Percentiles rank a stretch among this genome's conserved stretches.
These are phyloP conservation scores for Babesia bovis DNA, from an alignment of 169 alveolate genomes.

Conservation along the genomic window DNA sequence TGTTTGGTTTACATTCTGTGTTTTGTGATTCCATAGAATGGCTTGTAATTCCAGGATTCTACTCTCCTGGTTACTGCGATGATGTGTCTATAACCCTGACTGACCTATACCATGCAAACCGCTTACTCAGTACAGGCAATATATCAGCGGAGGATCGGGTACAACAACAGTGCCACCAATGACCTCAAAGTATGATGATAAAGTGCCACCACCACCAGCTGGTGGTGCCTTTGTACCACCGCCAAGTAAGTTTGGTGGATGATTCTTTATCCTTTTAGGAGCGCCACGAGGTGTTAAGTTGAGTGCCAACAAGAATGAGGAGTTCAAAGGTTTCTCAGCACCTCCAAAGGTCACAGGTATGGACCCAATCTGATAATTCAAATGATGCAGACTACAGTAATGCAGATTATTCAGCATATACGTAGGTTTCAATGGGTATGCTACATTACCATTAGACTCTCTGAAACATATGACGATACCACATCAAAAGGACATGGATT, in stretches of 20 bases:
- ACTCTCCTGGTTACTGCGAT: too few relatives aligned
- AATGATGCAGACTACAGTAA: conserved; percentile 25
- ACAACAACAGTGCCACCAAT: conserved; percentile 21
- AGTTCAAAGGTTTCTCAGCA: conserved; percentile 62
- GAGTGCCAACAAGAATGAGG: background rate
- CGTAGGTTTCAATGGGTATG: conserved; percentile 20
- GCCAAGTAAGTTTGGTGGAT: conserved; percentile 19
- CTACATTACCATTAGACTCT: conserved; percentile 11
- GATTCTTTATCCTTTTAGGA: background rate
- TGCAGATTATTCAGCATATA: conserved; percentile 50
- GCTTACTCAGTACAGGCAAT: conserved; percentile 36
- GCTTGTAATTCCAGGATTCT: too few relatives aligned
- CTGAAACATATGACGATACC: conserved; percentile 30
- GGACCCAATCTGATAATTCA: background rate
- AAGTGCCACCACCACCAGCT: conserved; percentile 64
- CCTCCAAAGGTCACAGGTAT: conserved; percentile 62
- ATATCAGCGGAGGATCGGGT: conserved; percentile 40
- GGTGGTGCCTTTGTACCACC: conserved; percentile 61
- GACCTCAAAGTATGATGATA: conserved; percentile 46
- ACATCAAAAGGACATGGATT: conserved; percentile 47
- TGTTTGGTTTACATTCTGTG: too few relatives aligned
- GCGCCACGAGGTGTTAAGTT: conserved; percentile 37
- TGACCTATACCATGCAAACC: too few relatives aligned
- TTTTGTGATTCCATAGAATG: too few relatives aligned
- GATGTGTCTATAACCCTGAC: too few relatives aligned